Base-by-base conservation (phyloP, 139 green algal genomes). In the Pseudopediastrum boryanum region DNA sequence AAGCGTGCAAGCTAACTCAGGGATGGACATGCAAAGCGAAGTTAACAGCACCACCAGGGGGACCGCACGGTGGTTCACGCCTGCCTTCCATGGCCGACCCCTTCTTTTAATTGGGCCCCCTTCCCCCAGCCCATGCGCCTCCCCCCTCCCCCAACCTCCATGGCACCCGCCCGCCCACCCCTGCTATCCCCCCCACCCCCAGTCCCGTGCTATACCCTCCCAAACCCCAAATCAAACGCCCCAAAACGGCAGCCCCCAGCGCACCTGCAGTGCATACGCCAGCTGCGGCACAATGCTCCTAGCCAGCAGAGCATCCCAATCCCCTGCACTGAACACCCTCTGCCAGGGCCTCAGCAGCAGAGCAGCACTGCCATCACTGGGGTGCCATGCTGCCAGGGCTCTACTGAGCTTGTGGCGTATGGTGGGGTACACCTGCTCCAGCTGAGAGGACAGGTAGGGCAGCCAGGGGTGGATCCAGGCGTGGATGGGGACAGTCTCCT, bases 401-500 rank as follows among this genome's bases (percentile, higher is more conserved):
- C 58, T 25, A 5, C 31, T 50, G 56, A 83, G 43, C 1, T 38
- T 56, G 36, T 83, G 68, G 27, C 94, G 88, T 69, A 99, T 95
- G 63, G 83, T 78, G 1, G 93, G 89, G 85, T 96, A 99, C 31
- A 98, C 89, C 68, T 92, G 80, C 48, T 89, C 79, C 84, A 99
- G 71, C 25, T 86, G 71, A 12, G 70, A n/a, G 0, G 87, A 90
- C 51, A 99, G 84, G 59, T 86, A 85, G 3, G 90, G 90, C 75
- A 99, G 90, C 96, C 96, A 99, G 42, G 96, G 96, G 82, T 98
- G 96, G 78, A 99, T 81, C 96, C 96, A 99, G 6, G 88, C 87
- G 78, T 99, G 96, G 61, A 98, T 88, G 27, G 96, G 85, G 70
- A 97, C 83, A 6, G 88, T 88, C 80, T 98, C 95, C 21, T 73